Evolutionary conservation across 1,284 basidiomycete species (phyloP).

Genomic region (Vanrija sp.): DNA sequence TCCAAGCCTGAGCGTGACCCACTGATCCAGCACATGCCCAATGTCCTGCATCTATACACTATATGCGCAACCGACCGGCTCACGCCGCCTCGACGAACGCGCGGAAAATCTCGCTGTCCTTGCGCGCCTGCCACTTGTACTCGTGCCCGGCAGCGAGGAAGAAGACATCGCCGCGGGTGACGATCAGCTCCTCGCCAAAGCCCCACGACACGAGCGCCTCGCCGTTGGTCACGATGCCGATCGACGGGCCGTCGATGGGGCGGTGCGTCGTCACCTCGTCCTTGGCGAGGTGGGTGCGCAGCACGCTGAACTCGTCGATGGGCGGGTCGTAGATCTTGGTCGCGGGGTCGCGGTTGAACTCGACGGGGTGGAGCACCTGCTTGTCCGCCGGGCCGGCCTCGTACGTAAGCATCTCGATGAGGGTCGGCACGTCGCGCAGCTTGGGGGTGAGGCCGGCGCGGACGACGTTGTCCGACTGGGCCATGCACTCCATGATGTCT

Average conservation of each 20-base stretch:
- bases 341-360: conserved; percentile 50
- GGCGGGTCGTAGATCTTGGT: conserved; percentile 81
- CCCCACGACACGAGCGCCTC: conserved; percentile 51
- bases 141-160: conserved; percentile 74
- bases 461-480: conserved; percentile 97
- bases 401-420: conserved; percentile 86
- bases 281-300: conserved; percentile 58
- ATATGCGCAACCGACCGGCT: too few species aligned
- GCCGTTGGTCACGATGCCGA: conserved; percentile 73
- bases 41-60: too few species aligned
- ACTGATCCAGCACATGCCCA: too few species aligned
- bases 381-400: conserved; percentile 62
- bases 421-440: conserved; percentile 84
- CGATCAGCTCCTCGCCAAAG: conserved; percentile 49
- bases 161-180: conserved; percentile 69
- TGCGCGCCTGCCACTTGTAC: conserved; percentile 53
- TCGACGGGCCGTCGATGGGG: conserved; percentile 79
- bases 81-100: conserved; percentile 62
- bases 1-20: too few species aligned
- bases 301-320: conserved; percentile 87
- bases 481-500: conserved; percentile 99
- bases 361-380: conserved; percentile 64
- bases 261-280: conserved; percentile 45
- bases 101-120: conserved; percentile 62
- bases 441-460: conserved; percentile 97